Conservation (phyloP, 345 rosid genomes). For the Laguncularia racemosa region DNA sequence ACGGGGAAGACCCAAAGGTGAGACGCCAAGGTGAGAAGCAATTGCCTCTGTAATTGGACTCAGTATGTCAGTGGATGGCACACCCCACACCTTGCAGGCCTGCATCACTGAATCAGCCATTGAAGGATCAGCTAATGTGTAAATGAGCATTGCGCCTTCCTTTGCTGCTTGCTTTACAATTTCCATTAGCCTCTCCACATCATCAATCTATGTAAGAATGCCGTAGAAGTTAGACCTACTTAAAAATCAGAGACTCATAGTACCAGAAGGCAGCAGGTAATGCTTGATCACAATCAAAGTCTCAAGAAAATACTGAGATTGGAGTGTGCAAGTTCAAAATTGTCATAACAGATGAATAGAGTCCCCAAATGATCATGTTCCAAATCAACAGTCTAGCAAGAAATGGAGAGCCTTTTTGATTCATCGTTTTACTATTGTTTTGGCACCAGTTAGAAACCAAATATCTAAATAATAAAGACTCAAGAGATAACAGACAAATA, state of each 20-base stretch:
- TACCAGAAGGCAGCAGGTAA: no score
- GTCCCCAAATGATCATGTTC: no score
- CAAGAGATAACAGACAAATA: no score
- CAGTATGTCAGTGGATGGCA: slow-evolving; percentile 65
- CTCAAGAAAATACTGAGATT: no score
- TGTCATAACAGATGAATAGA: no score
- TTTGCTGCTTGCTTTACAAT: slow-evolving; percentile 78
- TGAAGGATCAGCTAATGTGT: slow-evolving; percentile 72
- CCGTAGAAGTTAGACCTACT: slow-evolving; percentile 1
- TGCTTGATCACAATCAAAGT: no score
- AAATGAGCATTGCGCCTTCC: slow-evolving; percentile 69
- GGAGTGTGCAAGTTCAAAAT: no score
- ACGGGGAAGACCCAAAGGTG: slow-evolving; percentile 79
- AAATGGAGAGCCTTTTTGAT: no score
- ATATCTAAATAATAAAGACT: no score
- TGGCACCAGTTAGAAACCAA: no score
- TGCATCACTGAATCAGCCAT: slow-evolving; percentile 62
- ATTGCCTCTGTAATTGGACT: slow-evolving; percentile 83
- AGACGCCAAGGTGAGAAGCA: slow-evolving; percentile 74
- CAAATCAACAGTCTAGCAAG: no score
- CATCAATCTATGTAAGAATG: slow-evolving; percentile 46
- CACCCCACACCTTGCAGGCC: slow-evolving; percentile 63
- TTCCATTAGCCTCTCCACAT: slow-evolving; percentile 58
- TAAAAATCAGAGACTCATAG: background rate
- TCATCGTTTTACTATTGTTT: no score